phyloP scores from a whole-genome alignment of 1,284 basidiomycete species.

The Apiotrichum laibachii region DNA sequence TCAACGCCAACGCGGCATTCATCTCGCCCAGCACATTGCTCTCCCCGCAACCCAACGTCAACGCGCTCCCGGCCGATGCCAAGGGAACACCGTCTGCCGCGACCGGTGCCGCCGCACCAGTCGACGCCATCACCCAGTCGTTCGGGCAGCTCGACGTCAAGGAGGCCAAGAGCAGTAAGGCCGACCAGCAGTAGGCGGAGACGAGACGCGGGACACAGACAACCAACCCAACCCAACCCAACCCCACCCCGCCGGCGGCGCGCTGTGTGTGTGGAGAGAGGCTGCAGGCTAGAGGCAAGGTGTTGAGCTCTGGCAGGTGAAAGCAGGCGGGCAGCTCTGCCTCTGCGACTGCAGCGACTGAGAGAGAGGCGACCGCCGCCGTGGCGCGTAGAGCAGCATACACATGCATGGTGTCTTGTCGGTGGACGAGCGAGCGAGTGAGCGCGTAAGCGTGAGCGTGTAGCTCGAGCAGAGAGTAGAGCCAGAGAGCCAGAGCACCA shows the following conservation, averaged over 20 bases:
- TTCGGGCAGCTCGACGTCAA: constrained; percentile 16
- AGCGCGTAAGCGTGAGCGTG: too few species aligned
- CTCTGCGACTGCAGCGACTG: too few species aligned
- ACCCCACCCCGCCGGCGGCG: too few species aligned
- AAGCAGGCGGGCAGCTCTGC: too few species aligned
- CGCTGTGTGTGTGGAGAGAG: too few species aligned
- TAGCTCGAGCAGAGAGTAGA: too few species aligned
- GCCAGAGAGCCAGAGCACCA: too few species aligned
- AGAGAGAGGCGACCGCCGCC: too few species aligned
- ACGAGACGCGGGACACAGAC: too few species aligned
- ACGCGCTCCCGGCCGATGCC: not conserved
- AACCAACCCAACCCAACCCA: too few species aligned
- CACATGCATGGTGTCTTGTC: constrained; percentile 10
- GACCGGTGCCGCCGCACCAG: constrained; percentile 5
- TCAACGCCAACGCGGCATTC: constrained; percentile 19
- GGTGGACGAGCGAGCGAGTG: not conserved
- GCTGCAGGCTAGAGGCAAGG: too few species aligned
- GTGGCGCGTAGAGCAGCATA: not conserved
- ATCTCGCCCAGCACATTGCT: constrained; percentile 44
- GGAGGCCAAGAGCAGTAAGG: not conserved
- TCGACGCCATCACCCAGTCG: constrained; percentile 6
- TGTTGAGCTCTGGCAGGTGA: too few species aligned
- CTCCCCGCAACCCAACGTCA: constrained; percentile 28
- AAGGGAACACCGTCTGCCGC: not conserved
- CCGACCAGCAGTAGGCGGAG: not conserved